Percentiles rank a stretch among this genome's conserved stretches.
Conservation (phyloP, 176 grass and related monocot species). For the Zoysia japonica region DNA sequence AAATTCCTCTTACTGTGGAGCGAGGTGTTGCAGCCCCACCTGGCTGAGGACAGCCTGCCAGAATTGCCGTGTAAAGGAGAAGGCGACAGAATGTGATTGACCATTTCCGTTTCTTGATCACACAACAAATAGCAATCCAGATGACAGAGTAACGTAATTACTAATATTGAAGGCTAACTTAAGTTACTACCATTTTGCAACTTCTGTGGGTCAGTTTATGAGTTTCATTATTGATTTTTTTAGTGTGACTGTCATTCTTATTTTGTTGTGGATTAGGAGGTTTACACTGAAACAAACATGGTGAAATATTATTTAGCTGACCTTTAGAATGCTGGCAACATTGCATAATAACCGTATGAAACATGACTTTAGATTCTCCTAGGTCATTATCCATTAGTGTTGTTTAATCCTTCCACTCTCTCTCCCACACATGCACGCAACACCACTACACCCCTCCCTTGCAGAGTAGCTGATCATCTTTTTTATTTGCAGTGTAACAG, state of each 20-base stretch:
- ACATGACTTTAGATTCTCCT: not conserved
- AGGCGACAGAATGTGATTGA: no score
- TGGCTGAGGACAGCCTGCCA: no score
- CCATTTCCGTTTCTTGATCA: no score
- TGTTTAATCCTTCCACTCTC: not conserved
- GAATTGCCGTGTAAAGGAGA: no score
- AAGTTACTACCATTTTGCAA: constrained; percentile 10
- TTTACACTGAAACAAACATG: not conserved
- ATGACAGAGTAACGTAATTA: not conserved
- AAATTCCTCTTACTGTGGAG: no score
- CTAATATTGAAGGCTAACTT: not conserved
- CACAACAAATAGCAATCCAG: no score
- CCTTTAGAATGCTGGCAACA: not conserved
- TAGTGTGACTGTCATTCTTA: no score
- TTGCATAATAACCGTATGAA: not conserved
- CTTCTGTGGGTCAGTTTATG: not conserved
- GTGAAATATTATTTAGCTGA: not conserved
- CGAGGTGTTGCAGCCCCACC: no score
- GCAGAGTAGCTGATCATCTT: not conserved
- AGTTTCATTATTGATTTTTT: not conserved
- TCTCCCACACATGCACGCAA: not conserved
- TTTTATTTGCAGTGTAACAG: constrained; percentile 52
- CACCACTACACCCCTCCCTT: not conserved
- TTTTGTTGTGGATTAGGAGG: not conserved
- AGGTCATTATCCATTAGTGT: not conserved